These are phyloP conservation scores for Phenoliferia sp. DNA, from an alignment of 1,284 basidiomycete genomes.

Conservation along the genomic window DNA sequence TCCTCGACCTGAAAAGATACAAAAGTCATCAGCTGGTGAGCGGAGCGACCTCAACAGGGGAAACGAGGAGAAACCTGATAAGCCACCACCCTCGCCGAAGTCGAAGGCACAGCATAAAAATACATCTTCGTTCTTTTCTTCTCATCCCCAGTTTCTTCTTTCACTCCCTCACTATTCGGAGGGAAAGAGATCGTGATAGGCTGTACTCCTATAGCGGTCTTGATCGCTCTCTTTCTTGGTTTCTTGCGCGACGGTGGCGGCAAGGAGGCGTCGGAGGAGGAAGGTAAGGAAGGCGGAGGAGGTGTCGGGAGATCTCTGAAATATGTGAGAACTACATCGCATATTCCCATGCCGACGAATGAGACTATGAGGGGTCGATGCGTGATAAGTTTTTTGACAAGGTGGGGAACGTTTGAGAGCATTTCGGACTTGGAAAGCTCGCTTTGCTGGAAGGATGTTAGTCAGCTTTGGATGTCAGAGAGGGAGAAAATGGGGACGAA, in stretches of 20 bases:
- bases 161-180: not conserved
- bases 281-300: not conserved
- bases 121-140: not conserved
- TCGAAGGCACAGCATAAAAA: slow-evolving; percentile 21
- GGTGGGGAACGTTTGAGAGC: slow-evolving; percentile 47
- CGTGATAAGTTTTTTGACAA: slow-evolving; percentile 56
- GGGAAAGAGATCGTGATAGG: slow-evolving; percentile 4
- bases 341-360: slow-evolving; percentile 68
- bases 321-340: slow-evolving; percentile 44
- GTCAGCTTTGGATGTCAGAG: not conserved
- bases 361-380: slow-evolving; percentile 55
- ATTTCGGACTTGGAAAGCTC: slow-evolving; percentile 58
- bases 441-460: slow-evolving; percentile 41
- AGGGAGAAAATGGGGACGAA: not conserved
- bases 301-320: no score
- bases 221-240: slow-evolving; percentile 14
- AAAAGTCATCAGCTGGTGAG: not conserved
- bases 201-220: slow-evolving; percentile 21
- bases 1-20: not conserved
- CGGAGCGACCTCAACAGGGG: slow-evolving; percentile 26
- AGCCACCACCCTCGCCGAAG: slow-evolving; percentile 13
- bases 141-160: not conserved
- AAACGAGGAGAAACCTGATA: slow-evolving; percentile 39
- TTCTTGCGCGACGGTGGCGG: not conserved
- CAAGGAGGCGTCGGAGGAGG: not conserved